Evolutionary conservation across 2,329 filamentous ascomycete species (phyloP), one percentile per base, ranked within the genome.

Genomic region (Exophiala viscosa): DNA sequence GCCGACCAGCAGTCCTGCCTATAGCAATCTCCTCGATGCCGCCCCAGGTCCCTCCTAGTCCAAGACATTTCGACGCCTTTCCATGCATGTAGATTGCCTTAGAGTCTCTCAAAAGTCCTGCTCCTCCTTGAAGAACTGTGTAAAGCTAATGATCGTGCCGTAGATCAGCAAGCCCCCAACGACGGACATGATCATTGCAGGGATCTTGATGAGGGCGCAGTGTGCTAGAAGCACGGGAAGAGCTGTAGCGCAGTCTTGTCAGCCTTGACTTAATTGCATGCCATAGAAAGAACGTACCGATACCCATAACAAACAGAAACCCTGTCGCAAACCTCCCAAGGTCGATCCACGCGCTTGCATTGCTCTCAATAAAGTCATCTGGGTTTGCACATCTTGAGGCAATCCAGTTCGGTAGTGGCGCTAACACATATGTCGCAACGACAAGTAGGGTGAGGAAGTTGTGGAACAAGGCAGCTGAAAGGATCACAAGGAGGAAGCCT

Each of bases 81-180:
- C 44, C 17, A 54, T 51, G 47, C 48, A 51, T 51, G 35, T 17
- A 54, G 34, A 32, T 49, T 14, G 31, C 45, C 40, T 36, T 20
- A 49, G 8, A n/a, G 9, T 44, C 11, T 38, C 41, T 34, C 43
- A 97, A 71, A 97, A 99, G 65, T 97, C 93, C 68, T 95, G 88
- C 70, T 97, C 90, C 73, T 97, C 91, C 69, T 92, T 87, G 79
- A 99, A 99, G 76, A 97, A 99, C 84, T 96, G 88, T 61, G 88
- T 86, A 72, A 99, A 99, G 75, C 88, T 93, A 73, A 99, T 95
- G 69, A 99, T 96, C 44, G 93, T 99, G 52, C 90, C 89, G 73
- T 99, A 99, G 69, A 99, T 99, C 68, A 99, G 76, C 54, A 96
- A 76, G 47, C 93, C 93, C 23, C 93, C 93, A 47, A 92, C 74